Evolutionary conservation across 2,329 filamentous ascomycete genomes (phyloP).

Genomic region (Verticillium albo-atrum): DNA sequence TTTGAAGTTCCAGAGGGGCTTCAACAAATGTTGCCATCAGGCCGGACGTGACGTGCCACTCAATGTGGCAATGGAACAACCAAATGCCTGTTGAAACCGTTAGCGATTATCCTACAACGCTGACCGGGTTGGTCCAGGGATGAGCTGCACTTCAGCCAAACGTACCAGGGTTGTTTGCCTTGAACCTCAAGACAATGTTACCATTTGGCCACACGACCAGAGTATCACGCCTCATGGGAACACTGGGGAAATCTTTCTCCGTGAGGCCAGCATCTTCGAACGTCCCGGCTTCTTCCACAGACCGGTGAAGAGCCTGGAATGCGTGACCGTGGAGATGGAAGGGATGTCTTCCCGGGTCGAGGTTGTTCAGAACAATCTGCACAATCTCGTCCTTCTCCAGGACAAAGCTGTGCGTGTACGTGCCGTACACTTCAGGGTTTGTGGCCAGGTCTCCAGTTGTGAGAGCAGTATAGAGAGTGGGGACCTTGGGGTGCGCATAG

Average conservation of each 20-base stretch:
- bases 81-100: constrained; percentile 45
- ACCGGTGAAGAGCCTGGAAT: constrained; percentile 65
- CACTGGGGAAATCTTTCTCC: constrained; percentile 41
- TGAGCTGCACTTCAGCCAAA: constrained; percentile 14
- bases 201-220: constrained; percentile 61
- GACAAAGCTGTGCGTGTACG: constrained; percentile 61
- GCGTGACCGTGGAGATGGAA: constrained; percentile 77
- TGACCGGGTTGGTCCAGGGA: neutral
- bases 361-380: constrained; percentile 73
- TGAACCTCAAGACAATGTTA: constrained; percentile 64
- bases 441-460: constrained; percentile 54
- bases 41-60: constrained; percentile 70
- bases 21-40: constrained; percentile 62
- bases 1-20: constrained; percentile 58
- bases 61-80: constrained; percentile 78
- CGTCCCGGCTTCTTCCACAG: constrained; percentile 50
- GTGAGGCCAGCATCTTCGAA: constrained; percentile 44
- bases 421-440: constrained; percentile 60
- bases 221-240: constrained; percentile 66
- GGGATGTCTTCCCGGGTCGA: constrained; percentile 65
- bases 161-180: constrained; percentile 60
- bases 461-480: constrained; percentile 72
- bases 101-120: neutral
- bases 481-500: constrained; percentile 71
- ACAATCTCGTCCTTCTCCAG: constrained; percentile 65